A percentile compares a stretch with the other conserved stretches of the same genome.
Evolutionary conservation across 139 green algal genomes (phyloP).

Genomic region (Picochlorum sp.): DNA sequence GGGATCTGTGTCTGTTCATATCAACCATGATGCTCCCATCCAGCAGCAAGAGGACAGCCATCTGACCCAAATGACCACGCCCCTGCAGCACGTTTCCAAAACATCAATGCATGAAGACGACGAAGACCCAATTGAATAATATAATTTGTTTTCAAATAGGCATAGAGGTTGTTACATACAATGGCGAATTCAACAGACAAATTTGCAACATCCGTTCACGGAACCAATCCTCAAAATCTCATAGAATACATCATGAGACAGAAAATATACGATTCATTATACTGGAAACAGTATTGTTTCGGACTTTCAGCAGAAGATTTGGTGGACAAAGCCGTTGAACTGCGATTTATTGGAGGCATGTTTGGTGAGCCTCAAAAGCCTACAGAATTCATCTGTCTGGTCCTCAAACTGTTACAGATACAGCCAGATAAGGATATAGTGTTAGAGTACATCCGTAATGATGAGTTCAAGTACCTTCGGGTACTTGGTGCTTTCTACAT

Average conservation of each 20-base stretch:
- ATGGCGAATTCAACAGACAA: conserved; percentile 84
- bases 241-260: conserved; percentile 84
- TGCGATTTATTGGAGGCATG: conserved; percentile 66
- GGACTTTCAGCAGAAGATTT: conserved; percentile 85
- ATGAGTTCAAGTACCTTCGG: conserved; percentile 95
- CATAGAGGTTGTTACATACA: conserved; percentile 21
- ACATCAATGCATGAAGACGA: neutral
- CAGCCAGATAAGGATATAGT: conserved; percentile 96
- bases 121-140: neutral
- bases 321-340: conserved; percentile 89
- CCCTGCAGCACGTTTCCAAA: neutral
- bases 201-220: conserved; percentile 58
- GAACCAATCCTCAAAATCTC: conserved; percentile 93
- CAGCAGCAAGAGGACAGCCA: neutral
- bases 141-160: neutral
- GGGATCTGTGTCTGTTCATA: conserved; percentile 10
- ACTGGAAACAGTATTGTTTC: conserved; percentile 99
- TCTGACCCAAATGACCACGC: neutral
- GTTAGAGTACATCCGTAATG: conserved; percentile 97
- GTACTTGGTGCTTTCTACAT: conserved; percentile 93
- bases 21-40: neutral
- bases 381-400: conserved; percentile 88
- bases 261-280: conserved; percentile 88
- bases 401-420: conserved; percentile 97
- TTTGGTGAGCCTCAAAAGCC: conserved; percentile 75